Conservation (phyloP, 2,329 filamentous ascomycete genomes). For the Trichoderma afroharzianum region DNA sequence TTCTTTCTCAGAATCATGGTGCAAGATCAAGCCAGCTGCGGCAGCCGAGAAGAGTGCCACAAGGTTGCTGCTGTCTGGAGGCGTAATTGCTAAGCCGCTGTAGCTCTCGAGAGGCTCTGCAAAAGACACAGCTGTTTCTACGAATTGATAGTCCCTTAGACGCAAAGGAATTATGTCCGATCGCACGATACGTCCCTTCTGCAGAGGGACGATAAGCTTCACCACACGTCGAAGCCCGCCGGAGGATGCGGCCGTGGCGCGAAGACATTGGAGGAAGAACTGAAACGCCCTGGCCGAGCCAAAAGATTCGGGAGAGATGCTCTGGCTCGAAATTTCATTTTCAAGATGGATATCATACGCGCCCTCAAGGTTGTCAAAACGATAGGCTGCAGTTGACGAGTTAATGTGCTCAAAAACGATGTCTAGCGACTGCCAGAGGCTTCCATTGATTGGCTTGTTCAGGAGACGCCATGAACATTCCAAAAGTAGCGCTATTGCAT, state of each 20-base stretch:
- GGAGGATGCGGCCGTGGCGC: background rate
- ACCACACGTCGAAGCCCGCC: background rate
- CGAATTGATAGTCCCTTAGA: background rate
- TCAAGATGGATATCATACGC: background rate
- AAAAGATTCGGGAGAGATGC: background rate
- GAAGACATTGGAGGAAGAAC: background rate
- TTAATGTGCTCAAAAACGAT: background rate
- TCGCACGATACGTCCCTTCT: background rate
- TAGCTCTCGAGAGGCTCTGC: background rate
- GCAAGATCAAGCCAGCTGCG: background rate
- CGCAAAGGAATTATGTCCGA: background rate
- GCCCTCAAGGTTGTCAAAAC: background rate
- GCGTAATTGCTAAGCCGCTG: background rate
- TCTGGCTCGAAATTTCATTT: background rate
- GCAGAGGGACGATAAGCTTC: background rate
- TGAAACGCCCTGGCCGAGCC: background rate
- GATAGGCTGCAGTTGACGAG: background rate
- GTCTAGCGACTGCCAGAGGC: background rate
- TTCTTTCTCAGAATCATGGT: background rate
- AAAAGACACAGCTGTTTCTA: background rate
- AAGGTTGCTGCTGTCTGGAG: background rate
- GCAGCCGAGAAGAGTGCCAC: background rate
- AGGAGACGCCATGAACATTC: background rate
- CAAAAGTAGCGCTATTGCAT: background rate
- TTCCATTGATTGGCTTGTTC: background rate